Base-by-base conservation (phyloP, 495 filamentous ascomycete genomes). In the Aspergillus hancockii region DNA sequence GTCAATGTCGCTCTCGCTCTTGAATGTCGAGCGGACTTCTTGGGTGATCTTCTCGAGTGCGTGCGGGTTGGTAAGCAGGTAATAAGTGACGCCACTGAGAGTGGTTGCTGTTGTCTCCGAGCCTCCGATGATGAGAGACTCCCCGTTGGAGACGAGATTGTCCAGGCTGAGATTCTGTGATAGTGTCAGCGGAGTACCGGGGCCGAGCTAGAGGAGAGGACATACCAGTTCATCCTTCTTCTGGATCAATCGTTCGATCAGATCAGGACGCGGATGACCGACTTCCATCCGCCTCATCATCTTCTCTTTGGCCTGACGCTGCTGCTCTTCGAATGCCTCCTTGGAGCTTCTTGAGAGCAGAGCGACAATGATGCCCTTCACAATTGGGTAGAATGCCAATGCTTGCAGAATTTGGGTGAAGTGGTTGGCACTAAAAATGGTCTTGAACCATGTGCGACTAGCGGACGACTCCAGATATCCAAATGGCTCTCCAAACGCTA, bases 51-150 rank as follows among this genome's bases (percentile, higher is more conserved):
- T n/a, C 12, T 19, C 18, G 19, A 32, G 59, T 0, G 71, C 64
- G 5, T 71, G 58, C 1, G 72, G 77, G 63, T 85, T 76, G 3
- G 58, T 76, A 0, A 80, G 62, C 0, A 90, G 68, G 2, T 83
- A 66, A 63, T 79, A 88, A 0, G 79, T 78, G 0, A n/a, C 75
- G 8, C 79, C 83, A 2, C 75, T 72, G 25, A 90, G 67, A 2
- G 81, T 54, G 0, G 85, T 84, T 2, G 85, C 84, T 2, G 84
- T 85, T 3, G 87, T 88, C 56, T 89, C 85, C 0, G 79, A 83
- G 12, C 84, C 83, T 18, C 73, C 83, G 16, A 82, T 78, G 30
- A 84, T 72, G 16, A 75, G 47, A n/a, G 67, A 66, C 14, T 66
- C 67, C 13, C 71, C 75, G 57, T 81, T 83, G 8, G 66, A 56